Evolutionary conservation across 2,329 filamentous ascomycete species (phyloP).

Genomic region (Fusarium sp.): DNA sequence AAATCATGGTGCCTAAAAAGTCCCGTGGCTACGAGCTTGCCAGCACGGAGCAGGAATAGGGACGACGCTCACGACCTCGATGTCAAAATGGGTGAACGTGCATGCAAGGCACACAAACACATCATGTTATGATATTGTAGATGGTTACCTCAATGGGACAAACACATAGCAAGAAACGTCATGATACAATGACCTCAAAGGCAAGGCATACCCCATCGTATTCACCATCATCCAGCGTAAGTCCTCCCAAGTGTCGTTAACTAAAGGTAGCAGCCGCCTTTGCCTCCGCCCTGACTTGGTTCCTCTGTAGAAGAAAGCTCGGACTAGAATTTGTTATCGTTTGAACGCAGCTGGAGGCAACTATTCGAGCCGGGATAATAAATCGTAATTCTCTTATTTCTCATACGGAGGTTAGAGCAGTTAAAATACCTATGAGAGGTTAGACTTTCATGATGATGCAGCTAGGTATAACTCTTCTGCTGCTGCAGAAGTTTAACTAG

Average conservation of each 20-base stretch:
- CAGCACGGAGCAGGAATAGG: background rate
- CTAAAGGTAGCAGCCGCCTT: conserved; percentile 16
- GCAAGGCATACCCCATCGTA: conserved; percentile 5
- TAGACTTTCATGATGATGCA: too few relatives aligned
- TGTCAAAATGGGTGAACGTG: background rate
- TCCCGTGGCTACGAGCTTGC: background rate
- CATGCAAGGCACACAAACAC: background rate
- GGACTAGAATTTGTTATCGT: conserved; percentile 12
- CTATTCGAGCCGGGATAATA: conserved; percentile 11
- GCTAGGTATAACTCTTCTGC: too few relatives aligned
- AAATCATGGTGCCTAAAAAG: background rate
- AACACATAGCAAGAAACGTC: conserved; percentile 13
- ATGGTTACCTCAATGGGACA: conserved; percentile 8
- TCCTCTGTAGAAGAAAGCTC: conserved; percentile 14
- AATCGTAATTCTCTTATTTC: too few relatives aligned
- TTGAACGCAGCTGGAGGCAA: conserved; percentile 18
- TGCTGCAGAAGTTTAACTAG: too few relatives aligned
- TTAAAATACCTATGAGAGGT: too few relatives aligned
- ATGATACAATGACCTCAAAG: conserved; percentile 8
- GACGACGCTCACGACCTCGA: background rate
- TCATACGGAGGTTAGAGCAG: too few relatives aligned
- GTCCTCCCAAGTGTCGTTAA: conserved; percentile 13
- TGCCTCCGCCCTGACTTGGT: conserved; percentile 13
- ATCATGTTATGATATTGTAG: conserved; percentile 1
- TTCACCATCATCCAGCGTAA: conserved; percentile 10